Conservation (phyloP, 75 land plant genomes). For the Cupressus sempervirens region DNA sequence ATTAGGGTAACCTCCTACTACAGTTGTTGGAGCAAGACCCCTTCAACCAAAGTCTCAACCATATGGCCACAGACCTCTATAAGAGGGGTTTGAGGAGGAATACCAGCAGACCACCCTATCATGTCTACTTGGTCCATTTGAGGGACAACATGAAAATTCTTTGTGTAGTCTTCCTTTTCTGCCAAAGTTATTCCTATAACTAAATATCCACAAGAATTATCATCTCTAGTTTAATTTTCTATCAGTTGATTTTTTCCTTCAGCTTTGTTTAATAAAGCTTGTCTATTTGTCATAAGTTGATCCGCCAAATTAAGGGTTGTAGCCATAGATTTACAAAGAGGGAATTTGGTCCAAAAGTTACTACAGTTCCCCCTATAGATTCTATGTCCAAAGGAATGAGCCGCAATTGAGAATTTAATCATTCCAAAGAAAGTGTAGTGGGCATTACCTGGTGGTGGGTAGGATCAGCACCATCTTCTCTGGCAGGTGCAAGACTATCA, state of each 20-base stretch:
- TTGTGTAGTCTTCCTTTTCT: background rate
- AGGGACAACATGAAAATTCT: background rate
- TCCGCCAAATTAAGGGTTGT: too few relatives aligned
- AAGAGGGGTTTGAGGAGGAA: constrained; percentile 7
- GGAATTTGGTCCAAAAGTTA: constrained; percentile 42
- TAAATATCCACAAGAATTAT: constrained; percentile 23
- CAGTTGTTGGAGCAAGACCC: background rate
- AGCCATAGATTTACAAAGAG: too few relatives aligned
- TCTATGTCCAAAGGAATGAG: constrained; percentile 8
- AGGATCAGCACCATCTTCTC: constrained; percentile 11
- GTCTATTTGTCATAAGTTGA: too few relatives aligned
- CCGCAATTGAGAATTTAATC: constrained; percentile 15
- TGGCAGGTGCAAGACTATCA: constrained; percentile 18
- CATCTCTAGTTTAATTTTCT: constrained; percentile 20
- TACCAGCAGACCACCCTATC: background rate
- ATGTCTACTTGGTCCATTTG: constrained; percentile 8
- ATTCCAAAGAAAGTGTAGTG: constrained; percentile 5
- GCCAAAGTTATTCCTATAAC: constrained; percentile 14
- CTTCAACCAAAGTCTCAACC: constrained; percentile 7
- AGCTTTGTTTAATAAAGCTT: too few relatives aligned
- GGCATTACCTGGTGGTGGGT: constrained; percentile 1
- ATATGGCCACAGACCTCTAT: constrained; percentile 13
- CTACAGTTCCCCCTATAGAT: constrained; percentile 25
- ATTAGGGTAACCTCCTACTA: background rate
- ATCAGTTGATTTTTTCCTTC: background rate